These are phyloP conservation scores for Triticum turgidum DNA, from an alignment of 176 grass and related monocot genomes.

Conservation along the genomic window DNA sequence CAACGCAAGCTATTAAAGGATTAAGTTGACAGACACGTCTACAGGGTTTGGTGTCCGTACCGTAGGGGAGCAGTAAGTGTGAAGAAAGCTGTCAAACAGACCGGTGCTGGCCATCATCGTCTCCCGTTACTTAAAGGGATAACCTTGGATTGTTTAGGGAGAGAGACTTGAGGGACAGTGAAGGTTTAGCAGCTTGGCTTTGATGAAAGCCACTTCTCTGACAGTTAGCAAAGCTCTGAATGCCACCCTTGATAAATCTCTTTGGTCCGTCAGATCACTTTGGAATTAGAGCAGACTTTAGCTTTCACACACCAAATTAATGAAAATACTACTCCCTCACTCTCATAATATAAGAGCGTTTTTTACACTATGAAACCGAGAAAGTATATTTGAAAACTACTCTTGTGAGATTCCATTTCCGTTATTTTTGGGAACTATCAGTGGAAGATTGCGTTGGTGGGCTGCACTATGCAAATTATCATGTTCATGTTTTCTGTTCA, in stretches of 20 bases:
- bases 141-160: slow-evolving; percentile 13
- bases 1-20: slow-evolving; percentile 13
- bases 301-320: neutral
- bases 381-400: no score
- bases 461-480: neutral
- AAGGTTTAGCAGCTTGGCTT: slow-evolving; percentile 17
- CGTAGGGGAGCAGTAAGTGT: slow-evolving; percentile 24
- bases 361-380: no score
- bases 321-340: no score
- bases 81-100: slow-evolving; percentile 25
- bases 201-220: slow-evolving; percentile 16
- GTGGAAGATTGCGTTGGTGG: slow-evolving; percentile 1
- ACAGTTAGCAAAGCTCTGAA: neutral
- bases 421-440: neutral
- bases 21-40: neutral
- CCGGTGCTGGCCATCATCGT: slow-evolving; percentile 33
- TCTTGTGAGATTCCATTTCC: neutral
- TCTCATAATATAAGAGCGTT: no score
- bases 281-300: slow-evolving; percentile 3
- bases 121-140: slow-evolving; percentile 19
- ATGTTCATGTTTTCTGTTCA: neutral
- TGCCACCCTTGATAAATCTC: neutral
- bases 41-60: slow-evolving; percentile 2
- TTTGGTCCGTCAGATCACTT: neutral
- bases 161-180: slow-evolving; percentile 9